phyloP scores from a whole-genome alignment of 305 asterid species.

The Fraxinus platypoda region DNA sequence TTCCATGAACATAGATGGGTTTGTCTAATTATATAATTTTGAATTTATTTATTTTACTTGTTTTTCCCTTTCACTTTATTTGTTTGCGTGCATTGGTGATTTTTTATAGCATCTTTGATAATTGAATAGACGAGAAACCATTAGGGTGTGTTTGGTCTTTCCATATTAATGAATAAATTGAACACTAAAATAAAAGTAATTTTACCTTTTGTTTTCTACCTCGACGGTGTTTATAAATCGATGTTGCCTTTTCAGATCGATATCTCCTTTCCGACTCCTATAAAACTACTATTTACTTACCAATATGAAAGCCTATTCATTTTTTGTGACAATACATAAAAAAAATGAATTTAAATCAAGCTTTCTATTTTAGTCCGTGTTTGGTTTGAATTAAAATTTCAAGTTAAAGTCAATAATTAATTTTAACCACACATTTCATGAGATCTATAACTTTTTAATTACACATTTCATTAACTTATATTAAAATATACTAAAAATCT shows the following conservation, averaged over 20 bases:
- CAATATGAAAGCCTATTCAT: too few relatives aligned
- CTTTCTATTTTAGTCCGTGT: not conserved
- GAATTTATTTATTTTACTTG: not conserved
- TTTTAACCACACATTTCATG: too few relatives aligned
- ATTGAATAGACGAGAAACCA: too few relatives aligned
- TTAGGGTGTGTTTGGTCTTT: not conserved
- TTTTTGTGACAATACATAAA: not conserved
- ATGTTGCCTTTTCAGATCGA: not conserved
- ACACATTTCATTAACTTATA: too few relatives aligned
- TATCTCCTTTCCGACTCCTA: not conserved
- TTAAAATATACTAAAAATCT: too few relatives aligned
- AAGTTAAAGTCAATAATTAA: too few relatives aligned
- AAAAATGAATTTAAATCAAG: not conserved
- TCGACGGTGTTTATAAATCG: not conserved
- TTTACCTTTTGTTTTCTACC: not conserved
- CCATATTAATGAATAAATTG: not conserved
- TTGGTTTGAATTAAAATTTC: too few relatives aligned
- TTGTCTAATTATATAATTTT: not conserved
- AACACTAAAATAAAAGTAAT: not conserved
- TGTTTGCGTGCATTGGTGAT: not conserved
- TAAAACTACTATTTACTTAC: not conserved
- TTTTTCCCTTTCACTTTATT: not conserved
- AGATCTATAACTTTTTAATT: too few relatives aligned
- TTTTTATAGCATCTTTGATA: not conserved
- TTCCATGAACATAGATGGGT: not conserved